These are phyloP conservation scores for Macadamia integrifolia DNA, from an alignment of 164 flowering plant species.

Conservation along the genomic window DNA sequence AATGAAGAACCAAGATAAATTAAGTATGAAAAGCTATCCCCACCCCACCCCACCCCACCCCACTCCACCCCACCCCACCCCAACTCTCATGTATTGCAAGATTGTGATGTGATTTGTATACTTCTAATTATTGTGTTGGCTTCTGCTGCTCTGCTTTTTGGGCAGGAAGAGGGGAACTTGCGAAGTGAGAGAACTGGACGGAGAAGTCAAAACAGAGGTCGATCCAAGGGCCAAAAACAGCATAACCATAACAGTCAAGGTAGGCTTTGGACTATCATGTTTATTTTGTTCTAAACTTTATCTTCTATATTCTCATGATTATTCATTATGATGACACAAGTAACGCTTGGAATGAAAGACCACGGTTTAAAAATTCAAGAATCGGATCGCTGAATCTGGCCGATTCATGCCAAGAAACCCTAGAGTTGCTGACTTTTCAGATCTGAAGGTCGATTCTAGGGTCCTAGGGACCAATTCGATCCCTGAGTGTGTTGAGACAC, in stretches of 20 bases:
- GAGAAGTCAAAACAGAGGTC: constrained; percentile 42
- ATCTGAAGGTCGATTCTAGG: too few relatives aligned
- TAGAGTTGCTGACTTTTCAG: too few relatives aligned
- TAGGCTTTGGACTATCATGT: constrained; percentile 9
- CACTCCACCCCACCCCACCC: too few relatives aligned
- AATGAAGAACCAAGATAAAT: too few relatives aligned
- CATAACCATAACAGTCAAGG: constrained; percentile 44
- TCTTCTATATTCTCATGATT: background rate
- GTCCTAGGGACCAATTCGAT: too few relatives aligned
- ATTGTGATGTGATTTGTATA: background rate
- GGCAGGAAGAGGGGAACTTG: constrained; percentile 39
- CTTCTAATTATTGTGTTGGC: background rate
- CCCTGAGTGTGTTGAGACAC: too few relatives aligned
- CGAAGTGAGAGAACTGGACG: constrained; percentile 50
- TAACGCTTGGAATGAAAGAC: too few relatives aligned
- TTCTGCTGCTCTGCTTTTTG: background rate
- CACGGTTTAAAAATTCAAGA: too few relatives aligned
- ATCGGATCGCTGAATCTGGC: too few relatives aligned
- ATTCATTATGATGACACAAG: background rate
- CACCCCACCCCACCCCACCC: too few relatives aligned
- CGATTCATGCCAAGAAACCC: too few relatives aligned
- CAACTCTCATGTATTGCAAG: background rate
- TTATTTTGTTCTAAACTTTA: background rate
- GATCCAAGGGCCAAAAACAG: constrained; percentile 44
- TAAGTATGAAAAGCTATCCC: too few relatives aligned